Conservation (phyloP, 306 rosid genomes). For the Cicer pinnatifidum region DNA sequence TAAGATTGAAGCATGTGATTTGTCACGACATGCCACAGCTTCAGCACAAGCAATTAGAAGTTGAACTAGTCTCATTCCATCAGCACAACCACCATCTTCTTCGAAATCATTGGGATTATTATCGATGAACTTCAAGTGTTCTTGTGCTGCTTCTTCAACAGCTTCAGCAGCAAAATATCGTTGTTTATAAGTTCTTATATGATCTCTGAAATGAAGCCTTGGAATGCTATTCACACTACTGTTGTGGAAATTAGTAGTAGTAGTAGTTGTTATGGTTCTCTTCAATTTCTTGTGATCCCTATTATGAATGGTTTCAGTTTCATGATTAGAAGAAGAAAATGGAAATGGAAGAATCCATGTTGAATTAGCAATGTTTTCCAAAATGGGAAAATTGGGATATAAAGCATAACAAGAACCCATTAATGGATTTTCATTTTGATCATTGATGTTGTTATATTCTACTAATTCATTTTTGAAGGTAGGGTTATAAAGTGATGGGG, state of each 20-base stretch:
- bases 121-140: conserved; percentile 39
- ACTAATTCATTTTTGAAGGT: conserved; percentile 37
- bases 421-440: conserved; percentile 43
- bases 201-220: conserved; percentile 64
- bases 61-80: conserved; percentile 84
- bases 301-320: conserved; percentile 41
- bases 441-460: background rate
- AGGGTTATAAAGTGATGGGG: conserved; percentile 36
- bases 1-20: conserved; percentile 64
- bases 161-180: conserved; percentile 71
- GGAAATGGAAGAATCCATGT: conserved; percentile 39
- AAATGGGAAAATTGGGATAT: conserved; percentile 13
- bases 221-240: conserved; percentile 50
- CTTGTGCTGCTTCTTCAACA: conserved; percentile 60
- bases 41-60: conserved; percentile 87
- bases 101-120: conserved; percentile 42
- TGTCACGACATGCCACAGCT: conserved; percentile 91
- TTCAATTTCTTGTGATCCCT: conserved; percentile 57
- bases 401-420: conserved; percentile 43
- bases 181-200: conserved; percentile 65
- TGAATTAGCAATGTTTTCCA: conserved; percentile 26
- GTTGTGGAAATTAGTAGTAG: background rate
- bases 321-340: conserved; percentile 30
- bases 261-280: conserved; percentile 14
- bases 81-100: conserved; percentile 63